Conservation (phyloP, 352 stramenopile genomes). For the Phytophthora idaei region DNA sequence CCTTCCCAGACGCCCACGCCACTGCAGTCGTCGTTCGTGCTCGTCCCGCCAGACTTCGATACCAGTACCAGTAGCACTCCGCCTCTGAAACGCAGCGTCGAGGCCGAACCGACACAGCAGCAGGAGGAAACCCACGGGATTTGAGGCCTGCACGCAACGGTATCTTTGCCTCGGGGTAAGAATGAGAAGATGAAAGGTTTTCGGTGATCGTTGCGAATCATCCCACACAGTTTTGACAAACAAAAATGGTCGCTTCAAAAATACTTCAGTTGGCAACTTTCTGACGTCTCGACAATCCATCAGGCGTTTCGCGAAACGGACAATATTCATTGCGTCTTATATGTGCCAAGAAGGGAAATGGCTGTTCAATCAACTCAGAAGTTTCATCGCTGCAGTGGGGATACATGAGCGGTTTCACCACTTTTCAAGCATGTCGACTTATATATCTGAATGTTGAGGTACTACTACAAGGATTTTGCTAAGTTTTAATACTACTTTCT, state of each 20-base stretch:
- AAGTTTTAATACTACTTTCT: too few relatives aligned
- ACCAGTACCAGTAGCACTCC: not conserved
- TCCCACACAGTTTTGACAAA: not conserved
- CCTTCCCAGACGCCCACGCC: slow-evolving; percentile 7
- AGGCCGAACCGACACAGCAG: slow-evolving; percentile 2
- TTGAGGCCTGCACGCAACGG: slow-evolving; percentile 4
- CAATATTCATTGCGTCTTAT: not conserved
- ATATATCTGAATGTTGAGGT: too few relatives aligned
- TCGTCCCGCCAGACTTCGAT: slow-evolving; percentile 30
- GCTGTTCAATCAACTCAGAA: too few relatives aligned
- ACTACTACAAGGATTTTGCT: too few relatives aligned
- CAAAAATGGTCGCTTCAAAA: not conserved
- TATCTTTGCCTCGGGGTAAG: not conserved
- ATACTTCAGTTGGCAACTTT: not conserved
- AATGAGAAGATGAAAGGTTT: slow-evolving; percentile 3
- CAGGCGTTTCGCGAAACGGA: not conserved
- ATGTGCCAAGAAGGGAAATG: too few relatives aligned
- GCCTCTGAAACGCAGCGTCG: not conserved
- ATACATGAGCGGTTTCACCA: too few relatives aligned
- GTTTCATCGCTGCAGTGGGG: too few relatives aligned
- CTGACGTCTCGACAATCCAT: not conserved
- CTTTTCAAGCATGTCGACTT: too few relatives aligned
- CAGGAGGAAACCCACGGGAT: slow-evolving; percentile 1
- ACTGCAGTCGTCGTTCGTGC: slow-evolving; percentile 59
- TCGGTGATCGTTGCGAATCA: slow-evolving; percentile 15